Conservation (phyloP, 2,329 filamentous ascomycete species). For the Sclerotinia borealis region DNA sequence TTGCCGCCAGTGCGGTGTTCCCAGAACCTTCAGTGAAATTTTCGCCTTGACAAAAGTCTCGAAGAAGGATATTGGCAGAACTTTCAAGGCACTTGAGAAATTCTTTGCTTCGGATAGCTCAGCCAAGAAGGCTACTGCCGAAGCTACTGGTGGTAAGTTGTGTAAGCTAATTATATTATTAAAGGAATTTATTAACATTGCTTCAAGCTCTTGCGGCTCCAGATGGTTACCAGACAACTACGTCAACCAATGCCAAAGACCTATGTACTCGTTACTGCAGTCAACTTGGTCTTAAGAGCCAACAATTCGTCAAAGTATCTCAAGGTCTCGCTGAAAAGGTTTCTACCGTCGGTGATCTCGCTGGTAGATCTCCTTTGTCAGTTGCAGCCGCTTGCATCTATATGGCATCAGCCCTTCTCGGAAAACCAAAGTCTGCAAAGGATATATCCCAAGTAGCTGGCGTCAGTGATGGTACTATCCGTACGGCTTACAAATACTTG, state of each 20-base stretch:
- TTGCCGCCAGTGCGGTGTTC: slow-evolving; percentile 80
- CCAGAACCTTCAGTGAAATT: slow-evolving; percentile 90
- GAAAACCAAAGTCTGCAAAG: slow-evolving; percentile 71
- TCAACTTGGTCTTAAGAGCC: slow-evolving; percentile 66
- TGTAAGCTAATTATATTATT: slow-evolving; percentile 19
- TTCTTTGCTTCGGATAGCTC: slow-evolving; percentile 73
- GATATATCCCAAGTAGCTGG: slow-evolving; percentile 79
- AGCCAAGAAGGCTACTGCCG: slow-evolving; percentile 44
- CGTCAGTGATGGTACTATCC: slow-evolving; percentile 95
- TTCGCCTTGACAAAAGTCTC: slow-evolving; percentile 87
- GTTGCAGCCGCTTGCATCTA: slow-evolving; percentile 95
- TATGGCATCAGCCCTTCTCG: slow-evolving; percentile 85
- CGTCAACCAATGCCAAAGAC: slow-evolving; percentile 72
- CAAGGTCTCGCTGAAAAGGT: slow-evolving; percentile 73
- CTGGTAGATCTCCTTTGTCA: slow-evolving; percentile 87
- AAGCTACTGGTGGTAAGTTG: slow-evolving; percentile 49
- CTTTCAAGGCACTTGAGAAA: slow-evolving; percentile 87
- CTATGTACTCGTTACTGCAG: slow-evolving; percentile 88
- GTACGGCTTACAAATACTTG: slow-evolving; percentile 87
- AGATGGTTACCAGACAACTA: slow-evolving; percentile 65
- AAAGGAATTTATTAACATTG: slow-evolving; percentile 29
- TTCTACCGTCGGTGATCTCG: slow-evolving; percentile 66
- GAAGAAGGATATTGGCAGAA: slow-evolving; percentile 95
- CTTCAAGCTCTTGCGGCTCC: slow-evolving; percentile 29
- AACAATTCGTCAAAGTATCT: slow-evolving; percentile 73